phyloP scores from a whole-genome alignment of 169 alveolate species.

The Plasmodium vinckei region DNA sequence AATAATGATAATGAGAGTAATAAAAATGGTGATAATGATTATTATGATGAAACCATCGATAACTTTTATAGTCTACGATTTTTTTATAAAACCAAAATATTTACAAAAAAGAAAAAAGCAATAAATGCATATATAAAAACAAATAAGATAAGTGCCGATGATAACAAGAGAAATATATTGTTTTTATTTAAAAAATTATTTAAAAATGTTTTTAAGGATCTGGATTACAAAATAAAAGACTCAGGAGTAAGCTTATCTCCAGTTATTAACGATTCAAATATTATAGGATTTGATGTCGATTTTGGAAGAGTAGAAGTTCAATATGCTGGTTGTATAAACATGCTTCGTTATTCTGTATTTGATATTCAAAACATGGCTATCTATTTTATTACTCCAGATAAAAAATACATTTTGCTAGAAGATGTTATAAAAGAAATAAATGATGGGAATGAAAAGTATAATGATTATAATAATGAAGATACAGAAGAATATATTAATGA shows the following conservation, averaged over 20 bases:
- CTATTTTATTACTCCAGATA: constrained; percentile 65
- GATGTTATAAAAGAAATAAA: constrained; percentile 37
- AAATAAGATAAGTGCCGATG: constrained; percentile 7
- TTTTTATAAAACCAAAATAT: constrained; percentile 43
- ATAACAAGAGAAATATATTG: constrained; percentile 30
- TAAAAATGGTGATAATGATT: neutral
- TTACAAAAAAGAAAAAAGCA: constrained; percentile 15
- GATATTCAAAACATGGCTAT: constrained; percentile 30
- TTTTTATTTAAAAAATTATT: constrained; percentile 24
- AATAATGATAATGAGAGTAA: neutral
- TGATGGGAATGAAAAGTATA: neutral
- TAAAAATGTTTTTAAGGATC: constrained; percentile 31
- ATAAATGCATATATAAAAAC: constrained; percentile 68
- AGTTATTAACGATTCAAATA: constrained; percentile 4
- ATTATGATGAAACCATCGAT: neutral
- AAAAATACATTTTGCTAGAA: constrained; percentile 29
- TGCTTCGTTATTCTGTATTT: constrained; percentile 52
- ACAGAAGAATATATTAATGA: neutral
- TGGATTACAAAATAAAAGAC: constrained; percentile 39
- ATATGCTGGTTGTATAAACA: constrained; percentile 45
- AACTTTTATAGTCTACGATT: constrained; percentile 19
- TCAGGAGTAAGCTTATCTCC: constrained; percentile 29
- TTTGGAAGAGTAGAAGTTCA: constrained; percentile 44
- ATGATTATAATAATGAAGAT: neutral
- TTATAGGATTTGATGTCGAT: constrained; percentile 51